A percentile compares a stretch with the other conserved stretches of the same genome.
Evolutionary conservation across 345 rosid genomes (phyloP).

Genomic region (Salix viminalis): DNA sequence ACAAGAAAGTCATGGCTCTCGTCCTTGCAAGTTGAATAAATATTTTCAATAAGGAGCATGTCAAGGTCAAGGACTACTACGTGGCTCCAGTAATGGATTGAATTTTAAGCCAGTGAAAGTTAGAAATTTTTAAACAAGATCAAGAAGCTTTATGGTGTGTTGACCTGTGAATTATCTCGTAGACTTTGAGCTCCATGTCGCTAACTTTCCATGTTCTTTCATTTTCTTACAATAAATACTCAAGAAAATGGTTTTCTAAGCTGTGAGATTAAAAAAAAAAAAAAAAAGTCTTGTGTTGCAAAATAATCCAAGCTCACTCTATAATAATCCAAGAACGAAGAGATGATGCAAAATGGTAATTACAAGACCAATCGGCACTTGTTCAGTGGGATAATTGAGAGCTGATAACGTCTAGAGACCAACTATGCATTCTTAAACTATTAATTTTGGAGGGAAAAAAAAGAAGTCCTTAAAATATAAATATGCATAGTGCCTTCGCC

Average conservation of each 20-base stretch:
- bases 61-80: neutral
- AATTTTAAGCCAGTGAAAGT: neutral
- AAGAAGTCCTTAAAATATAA: too few relatives aligned
- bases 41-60: neutral
- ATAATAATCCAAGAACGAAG: neutral
- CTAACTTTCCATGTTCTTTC: slow-evolving; percentile 3
- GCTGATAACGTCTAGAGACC: neutral
- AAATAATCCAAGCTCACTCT: neutral
- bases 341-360: neutral
- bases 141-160: neutral
- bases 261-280: neutral
- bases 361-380: neutral
- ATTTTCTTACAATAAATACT: neutral
- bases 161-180: slow-evolving; percentile 6
- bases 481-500: too few relatives aligned
- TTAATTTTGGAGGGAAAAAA: too few relatives aligned
- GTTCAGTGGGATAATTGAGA: neutral
- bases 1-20: neutral
- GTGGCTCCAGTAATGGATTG: neutral
- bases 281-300: neutral
- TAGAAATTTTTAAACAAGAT: neutral
- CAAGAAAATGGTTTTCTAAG: neutral
- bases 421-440: neutral
- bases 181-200: neutral
- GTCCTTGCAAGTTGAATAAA: neutral